Evolutionary conservation across 1,284 basidiomycete species (phyloP), one percentile per base, ranked within the genome.

Genomic region (Ganoderma leucocontextum): DNA sequence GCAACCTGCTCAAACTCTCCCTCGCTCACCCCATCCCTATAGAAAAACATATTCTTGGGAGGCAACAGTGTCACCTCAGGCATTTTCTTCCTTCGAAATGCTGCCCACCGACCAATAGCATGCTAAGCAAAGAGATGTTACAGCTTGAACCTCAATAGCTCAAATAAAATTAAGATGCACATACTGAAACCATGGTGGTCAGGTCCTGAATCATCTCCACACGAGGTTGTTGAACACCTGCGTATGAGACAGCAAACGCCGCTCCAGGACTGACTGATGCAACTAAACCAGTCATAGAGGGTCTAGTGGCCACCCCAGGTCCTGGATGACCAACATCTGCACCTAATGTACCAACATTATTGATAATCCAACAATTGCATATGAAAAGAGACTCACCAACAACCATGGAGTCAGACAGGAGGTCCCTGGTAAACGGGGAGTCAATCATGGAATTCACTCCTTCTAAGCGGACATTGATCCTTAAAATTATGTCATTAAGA

Each of bases 11-110:
- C 75, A 62, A 84, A 88, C 70, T 91, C 89, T 1, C 89, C 89
- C 70, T 91, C 90, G 1, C 88, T 90, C 1, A 92, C 80, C 0
- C 90, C 90, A 75, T 91, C 90, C 2, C 90, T 81, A 78, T 84
- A 91, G 67, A 91, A 85, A 1, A 89, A 71, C 4, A 91, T 76
- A 7, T 72, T 69, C 1, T 17, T 57, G 0, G 83, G 84, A 0
- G 71, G 70, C 29, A 42, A 9, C 35, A 62, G 1, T 6, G 19
- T 38, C 19, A 38, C 12, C 22, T 10, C n/a, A 17, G 9, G 58
- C 39, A 60, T 39, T 19, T 58, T 35, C 5, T 2, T 39, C 9
- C n/a, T 25, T 22, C 39, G 36, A 22, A 39, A 60, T 12, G 57
- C 13, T 1, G 17, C 39, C 63, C 73, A 78, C 22, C 68, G 65